Base-by-base conservation (phyloP, 176 grass and related monocot genomes). In the Aegilops sharonensis region DNA sequence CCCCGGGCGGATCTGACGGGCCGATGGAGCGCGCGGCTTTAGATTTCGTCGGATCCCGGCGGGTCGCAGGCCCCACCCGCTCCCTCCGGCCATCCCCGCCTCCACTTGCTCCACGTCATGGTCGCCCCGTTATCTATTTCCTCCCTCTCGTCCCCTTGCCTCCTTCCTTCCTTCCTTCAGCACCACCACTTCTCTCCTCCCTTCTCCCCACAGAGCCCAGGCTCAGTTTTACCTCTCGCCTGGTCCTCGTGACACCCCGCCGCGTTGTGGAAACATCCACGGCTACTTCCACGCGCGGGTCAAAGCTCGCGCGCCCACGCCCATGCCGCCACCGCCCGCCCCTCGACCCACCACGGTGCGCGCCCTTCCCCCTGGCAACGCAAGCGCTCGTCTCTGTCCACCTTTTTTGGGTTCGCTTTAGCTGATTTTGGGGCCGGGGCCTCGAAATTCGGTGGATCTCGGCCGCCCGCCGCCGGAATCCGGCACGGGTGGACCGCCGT, bases 41-140 rank as follows among this genome's bases (percentile, higher is more conserved):
- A 88, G 93, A 98, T 98, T 81, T 95, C 85, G 82, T 82, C 90
- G 77, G 60, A 73, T 89, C 85, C 48, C 13, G 24, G 23, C 11
- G 9, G 45, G 73, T 17, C 32, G 34, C 24, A n/a, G 69, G 91
- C 5, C 86, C 93, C 81, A 2, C 65, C 42, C 9, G 67, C 32
- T 64, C 72, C 72, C 66, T 39, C 45, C 50, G 50, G 50, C 50
- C 10, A 77, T 91, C 50, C 90, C 52, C 5, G 85, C 88, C 96
- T 89, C 88, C 88, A 88, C 84, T 92, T 94, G 68, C 80, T 85
- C 96, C 93, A 98, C 82, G 93, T 95, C 92, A 88, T 45, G 64
- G 34, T 20, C 47, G 2, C 13, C 76, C 77, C 72, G 72, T 76
- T 76, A 52, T 76, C 68, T 60, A 54, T 64, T 47, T 43, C 54